Conservation (phyloP, 257 asterid species). For the Penstemon barbatus region DNA sequence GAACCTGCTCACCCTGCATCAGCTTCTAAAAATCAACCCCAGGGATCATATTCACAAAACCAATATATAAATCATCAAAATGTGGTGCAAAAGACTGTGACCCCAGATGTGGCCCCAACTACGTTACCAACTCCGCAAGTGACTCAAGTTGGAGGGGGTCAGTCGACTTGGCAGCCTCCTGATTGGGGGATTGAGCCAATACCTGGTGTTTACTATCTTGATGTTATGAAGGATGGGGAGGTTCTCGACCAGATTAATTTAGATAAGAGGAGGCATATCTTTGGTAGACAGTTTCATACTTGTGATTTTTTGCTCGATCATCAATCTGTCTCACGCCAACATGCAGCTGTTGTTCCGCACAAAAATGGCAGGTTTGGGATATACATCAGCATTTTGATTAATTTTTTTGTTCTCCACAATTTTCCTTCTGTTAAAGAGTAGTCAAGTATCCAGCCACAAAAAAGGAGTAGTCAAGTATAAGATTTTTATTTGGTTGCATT, state of each 20-base stretch:
- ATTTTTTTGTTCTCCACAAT: conserved; percentile 14
- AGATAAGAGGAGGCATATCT: conserved; percentile 79
- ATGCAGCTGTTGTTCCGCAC: conserved; percentile 92
- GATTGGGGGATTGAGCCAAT: conserved; percentile 99
- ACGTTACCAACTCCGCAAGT: conserved; percentile 51
- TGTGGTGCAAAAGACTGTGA: conserved; percentile 38
- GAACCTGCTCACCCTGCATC: conserved; percentile 29
- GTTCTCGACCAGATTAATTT: conserved; percentile 75
- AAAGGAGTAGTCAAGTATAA: too few species aligned
- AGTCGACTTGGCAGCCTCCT: conserved; percentile 95
- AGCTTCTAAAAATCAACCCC: conserved; percentile 42
- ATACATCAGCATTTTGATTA: background rate
- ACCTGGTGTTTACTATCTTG: conserved; percentile 81
- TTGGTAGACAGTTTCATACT: conserved; percentile 88
- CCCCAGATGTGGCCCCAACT: conserved; percentile 39
- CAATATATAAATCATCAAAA: conserved; percentile 44
- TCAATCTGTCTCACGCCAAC: conserved; percentile 97
- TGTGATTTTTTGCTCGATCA: conserved; percentile 98
- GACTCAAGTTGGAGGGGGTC: conserved; percentile 87
- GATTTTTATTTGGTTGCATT: too few species aligned
- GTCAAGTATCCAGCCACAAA: background rate
- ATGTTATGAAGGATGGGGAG: conserved; percentile 92
- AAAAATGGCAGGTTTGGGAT: conserved; percentile 77
- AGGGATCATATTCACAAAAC: conserved; percentile 40
- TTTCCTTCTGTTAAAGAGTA: background rate